These are phyloP conservation scores for Gossypium longicalyx DNA, from an alignment of 345 rosid genomes.

Conservation along the genomic window DNA sequence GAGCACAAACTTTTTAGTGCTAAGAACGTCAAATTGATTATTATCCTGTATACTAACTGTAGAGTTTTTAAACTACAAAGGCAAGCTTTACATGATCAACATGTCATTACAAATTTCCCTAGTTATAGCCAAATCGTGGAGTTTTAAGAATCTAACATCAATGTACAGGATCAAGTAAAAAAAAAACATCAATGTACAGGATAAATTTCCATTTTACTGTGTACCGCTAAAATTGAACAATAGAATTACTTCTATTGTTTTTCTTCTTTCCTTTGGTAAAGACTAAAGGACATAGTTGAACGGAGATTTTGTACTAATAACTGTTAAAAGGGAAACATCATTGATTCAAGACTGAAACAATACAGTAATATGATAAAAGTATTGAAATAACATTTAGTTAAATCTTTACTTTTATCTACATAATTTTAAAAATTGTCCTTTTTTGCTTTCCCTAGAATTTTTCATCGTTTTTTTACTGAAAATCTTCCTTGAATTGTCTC, in stretches of 20 bases:
- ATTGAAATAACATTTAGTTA: too few relatives aligned
- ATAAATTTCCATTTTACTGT: neutral
- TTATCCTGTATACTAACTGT: neutral
- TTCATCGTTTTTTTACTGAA: neutral
- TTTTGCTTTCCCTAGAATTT: too few relatives aligned
- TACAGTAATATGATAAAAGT: too few relatives aligned
- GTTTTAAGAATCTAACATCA: neutral
- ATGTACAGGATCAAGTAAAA: too few relatives aligned
- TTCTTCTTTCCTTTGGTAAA: neutral
- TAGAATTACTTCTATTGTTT: neutral
- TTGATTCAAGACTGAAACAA: neutral
- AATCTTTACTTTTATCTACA: neutral
- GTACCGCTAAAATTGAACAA: neutral
- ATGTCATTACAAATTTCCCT: neutral
- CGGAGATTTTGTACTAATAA: neutral
- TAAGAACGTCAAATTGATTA: neutral
- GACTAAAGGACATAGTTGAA: neutral
- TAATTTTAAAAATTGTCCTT: neutral
- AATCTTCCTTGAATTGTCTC: neutral
- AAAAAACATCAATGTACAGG: too few relatives aligned
- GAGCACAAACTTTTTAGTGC: neutral
- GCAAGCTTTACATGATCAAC: neutral
- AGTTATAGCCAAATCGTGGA: neutral
- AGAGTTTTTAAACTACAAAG: neutral
- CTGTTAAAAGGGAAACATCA: neutral